A percentile compares a stretch with the other conserved stretches of the same genome.
These are phyloP conservation scores for Pyrenopolyporus hunteri DNA, from an alignment of 495 filamentous ascomycete genomes.

Conservation along the genomic window DNA sequence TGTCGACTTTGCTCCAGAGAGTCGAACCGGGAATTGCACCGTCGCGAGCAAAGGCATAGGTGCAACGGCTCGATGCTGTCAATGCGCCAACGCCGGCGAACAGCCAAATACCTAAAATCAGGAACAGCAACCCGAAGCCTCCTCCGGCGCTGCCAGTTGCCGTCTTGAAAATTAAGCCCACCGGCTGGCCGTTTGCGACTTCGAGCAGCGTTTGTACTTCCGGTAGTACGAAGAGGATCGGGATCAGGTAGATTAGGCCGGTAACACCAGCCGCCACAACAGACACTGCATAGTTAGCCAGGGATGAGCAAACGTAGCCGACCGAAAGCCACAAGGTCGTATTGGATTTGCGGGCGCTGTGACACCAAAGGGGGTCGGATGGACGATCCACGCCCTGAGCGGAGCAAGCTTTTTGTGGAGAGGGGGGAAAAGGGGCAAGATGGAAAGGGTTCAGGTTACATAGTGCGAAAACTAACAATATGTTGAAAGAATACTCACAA, in stretches of 20 bases:
- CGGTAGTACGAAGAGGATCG: conserved; percentile 68
- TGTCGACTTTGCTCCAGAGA: conserved; percentile 65
- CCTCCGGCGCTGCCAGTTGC: conserved; percentile 66
- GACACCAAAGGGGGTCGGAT: too few species aligned
- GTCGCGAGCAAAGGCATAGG: conserved; percentile 67
- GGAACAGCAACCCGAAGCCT: conserved; percentile 73
- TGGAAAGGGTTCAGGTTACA: too few species aligned
- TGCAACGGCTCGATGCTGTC: conserved; percentile 65
- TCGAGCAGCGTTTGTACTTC: conserved; percentile 55
- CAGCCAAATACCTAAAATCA: conserved; percentile 71
- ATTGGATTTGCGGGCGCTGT: too few species aligned
- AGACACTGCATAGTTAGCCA: conserved; percentile 47
- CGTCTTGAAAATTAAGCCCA: conserved; percentile 62
- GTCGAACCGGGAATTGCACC: conserved; percentile 71
- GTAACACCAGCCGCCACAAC: conserved; percentile 62
- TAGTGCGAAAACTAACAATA: too few species aligned
- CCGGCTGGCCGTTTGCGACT: conserved; percentile 63
- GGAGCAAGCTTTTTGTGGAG: too few species aligned
- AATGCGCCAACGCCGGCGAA: conserved; percentile 65
- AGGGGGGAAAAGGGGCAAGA: too few species aligned
- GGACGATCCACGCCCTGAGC: too few species aligned
- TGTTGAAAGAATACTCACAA: conserved; percentile 19
- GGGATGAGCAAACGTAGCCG: conserved; percentile 6
- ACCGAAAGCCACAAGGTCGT: not conserved
- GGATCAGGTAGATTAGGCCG: conserved; percentile 61